A percentile compares a stretch with the other conserved stretches of the same genome.
These are phyloP conservation scores for Linnemannia hyalina DNA, from an alignment of 192 early-diverging fungal species.

Conservation along the genomic window DNA sequence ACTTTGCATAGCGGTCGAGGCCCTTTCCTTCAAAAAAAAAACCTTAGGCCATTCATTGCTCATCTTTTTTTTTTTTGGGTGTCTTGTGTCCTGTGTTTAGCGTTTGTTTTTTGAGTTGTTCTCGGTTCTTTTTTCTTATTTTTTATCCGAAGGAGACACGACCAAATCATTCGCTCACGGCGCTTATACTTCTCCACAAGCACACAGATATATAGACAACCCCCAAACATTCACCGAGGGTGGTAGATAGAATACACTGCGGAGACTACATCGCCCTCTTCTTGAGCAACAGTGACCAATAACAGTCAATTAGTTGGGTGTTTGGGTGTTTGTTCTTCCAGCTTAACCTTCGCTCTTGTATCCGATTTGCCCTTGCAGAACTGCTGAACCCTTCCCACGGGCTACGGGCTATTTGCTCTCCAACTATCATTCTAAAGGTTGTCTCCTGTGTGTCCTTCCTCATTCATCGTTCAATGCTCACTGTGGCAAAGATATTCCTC, in stretches of 20 bases:
- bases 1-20: not conserved
- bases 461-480: not conserved
- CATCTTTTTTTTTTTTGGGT: not conserved
- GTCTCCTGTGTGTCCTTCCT: not conserved
- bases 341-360: not conserved
- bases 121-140: not conserved
- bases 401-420: conserved; percentile 3
- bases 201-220: not conserved
- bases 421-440: not conserved
- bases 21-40: not conserved
- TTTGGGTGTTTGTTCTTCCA: not conserved
- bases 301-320: not conserved
- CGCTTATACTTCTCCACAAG: not conserved
- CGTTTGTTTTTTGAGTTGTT: not conserved
- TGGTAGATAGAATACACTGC: not conserved
- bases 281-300: too few relatives aligned
- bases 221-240: not conserved
- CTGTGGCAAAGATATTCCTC: not conserved
- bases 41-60: not conserved
- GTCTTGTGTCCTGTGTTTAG: not conserved
- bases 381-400: not conserved
- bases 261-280: not conserved
- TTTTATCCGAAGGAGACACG: not conserved
- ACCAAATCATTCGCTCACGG: not conserved
- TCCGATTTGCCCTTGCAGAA: not conserved